These are phyloP conservation scores for Vicia sativa DNA, from an alignment of 306 rosid genomes.

Conservation along the genomic window DNA sequence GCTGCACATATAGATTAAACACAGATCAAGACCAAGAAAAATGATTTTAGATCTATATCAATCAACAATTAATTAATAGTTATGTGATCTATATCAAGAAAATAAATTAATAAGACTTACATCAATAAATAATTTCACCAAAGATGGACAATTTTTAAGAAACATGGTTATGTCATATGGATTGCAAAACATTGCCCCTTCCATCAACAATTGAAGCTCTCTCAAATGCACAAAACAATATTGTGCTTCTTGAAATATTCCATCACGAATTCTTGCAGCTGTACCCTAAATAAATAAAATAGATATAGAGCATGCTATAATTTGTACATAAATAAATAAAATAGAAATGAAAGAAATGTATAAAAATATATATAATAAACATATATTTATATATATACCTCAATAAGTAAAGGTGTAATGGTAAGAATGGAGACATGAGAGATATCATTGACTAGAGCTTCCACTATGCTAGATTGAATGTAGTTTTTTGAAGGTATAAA, in stretches of 20 bases:
- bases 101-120: constrained; percentile 37
- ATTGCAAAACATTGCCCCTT: constrained; percentile 41
- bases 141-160: constrained; percentile 38
- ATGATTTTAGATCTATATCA: too few relatives aligned
- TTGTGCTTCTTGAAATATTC: neutral
- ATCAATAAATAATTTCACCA: constrained; percentile 45
- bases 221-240: constrained; percentile 22
- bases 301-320: too few relatives aligned
- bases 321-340: too few relatives aligned
- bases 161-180: constrained; percentile 42
- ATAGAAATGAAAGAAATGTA: too few relatives aligned
- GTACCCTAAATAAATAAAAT: constrained; percentile 37
- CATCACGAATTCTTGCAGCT: constrained; percentile 27
- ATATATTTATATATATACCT: constrained; percentile 37
- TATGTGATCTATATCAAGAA: too few relatives aligned
- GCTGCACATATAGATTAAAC: too few relatives aligned
- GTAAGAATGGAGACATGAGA: constrained; percentile 31
- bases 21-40: too few relatives aligned
- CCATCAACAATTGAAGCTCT: constrained; percentile 54
- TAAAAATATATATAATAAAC: too few relatives aligned
- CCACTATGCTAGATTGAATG: neutral
- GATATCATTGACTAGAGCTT: constrained; percentile 8
- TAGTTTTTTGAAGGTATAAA: neutral
- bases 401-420: constrained; percentile 36
- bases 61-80: too few relatives aligned